Evolutionary conservation across 208 protist species (phyloP), one percentile per base, ranked within the genome.

Genomic region (Trichomonas vaginalis): DNA sequence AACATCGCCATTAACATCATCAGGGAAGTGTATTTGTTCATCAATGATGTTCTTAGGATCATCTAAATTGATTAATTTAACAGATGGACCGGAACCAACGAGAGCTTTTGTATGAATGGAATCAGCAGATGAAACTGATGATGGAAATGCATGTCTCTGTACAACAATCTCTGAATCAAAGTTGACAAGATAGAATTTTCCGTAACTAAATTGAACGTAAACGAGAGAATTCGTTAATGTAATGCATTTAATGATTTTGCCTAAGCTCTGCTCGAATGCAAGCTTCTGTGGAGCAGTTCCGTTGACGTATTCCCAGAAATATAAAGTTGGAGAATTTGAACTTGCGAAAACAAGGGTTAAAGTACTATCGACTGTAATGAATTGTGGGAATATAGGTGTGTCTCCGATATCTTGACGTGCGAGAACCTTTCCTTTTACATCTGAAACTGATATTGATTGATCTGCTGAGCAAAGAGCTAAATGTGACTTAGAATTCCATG

Each of bases 281-380:
- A 92, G 42, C 45, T 92, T 45, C 2, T 42, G 42, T n/a, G 46
- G 27, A n/a, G 42, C 45, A 35, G 42, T 15, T 9, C 40, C 40
- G 39, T 92, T 92, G 6, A 12, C 45, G 46, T 92, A 92, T 92
- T 92, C 86, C 86, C 86, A 92, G 46, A 92, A n/a, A 51, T 92
- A 92, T n/a, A 92, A n/a, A 17, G 46, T 51, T 51, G 86, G 86
- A 39, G 23, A 39, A n/a, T 92, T 92, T 56, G 45, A 14, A 21
- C n/a, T 23, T 27, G 86, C 86, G 46, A 92, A 92, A 32, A 92
- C 45, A 17, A 92, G 17, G 1, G 40, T 14, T 39, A 92, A 51
- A 51, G 42, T 42, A n/a, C 45, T 48, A 32, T 92, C 86, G 8
- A 92, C 45, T 40, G 14, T 48, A 92, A 92, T 51, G 17, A 92